Evolutionary conservation across 2,329 filamentous ascomycete genomes (phyloP).

Genomic region (Cladosporium colombiae): DNA sequence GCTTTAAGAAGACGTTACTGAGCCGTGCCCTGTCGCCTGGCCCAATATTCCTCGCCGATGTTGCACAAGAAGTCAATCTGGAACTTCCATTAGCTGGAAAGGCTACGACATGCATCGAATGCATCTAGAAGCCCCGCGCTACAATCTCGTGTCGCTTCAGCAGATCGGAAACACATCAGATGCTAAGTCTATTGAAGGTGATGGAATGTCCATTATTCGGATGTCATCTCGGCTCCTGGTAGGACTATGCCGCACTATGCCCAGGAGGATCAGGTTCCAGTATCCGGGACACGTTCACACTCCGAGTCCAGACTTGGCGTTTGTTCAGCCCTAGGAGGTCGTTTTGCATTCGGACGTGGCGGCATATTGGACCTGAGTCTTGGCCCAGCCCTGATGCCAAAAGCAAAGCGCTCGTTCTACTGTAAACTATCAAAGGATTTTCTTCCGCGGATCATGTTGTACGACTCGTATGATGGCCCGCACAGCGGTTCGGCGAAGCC

Average conservation of each 20-base stretch:
- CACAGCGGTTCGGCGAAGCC: not conserved
- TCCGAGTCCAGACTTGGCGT: not conserved
- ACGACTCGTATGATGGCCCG: not conserved
- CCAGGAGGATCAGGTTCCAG: not conserved
- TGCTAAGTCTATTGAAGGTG: not conserved
- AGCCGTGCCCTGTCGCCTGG: not conserved
- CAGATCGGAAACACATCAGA: not conserved
- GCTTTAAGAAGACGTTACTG: not conserved
- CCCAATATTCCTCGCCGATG: no score
- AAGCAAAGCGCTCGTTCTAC: not conserved
- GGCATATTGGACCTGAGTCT: not conserved
- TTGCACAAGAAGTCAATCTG: not conserved
- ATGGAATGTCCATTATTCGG: not conserved
- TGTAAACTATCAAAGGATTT: not conserved
- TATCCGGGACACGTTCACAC: not conserved
- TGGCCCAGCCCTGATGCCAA: not conserved
- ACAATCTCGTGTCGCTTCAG: not conserved
- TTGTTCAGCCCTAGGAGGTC: not conserved
- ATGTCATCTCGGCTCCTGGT: not conserved
- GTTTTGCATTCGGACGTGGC: not conserved
- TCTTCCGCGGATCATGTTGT: not conserved
- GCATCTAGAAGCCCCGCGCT: not conserved
- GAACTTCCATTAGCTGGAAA: not conserved
- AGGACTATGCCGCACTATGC: not conserved
- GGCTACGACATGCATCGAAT: not conserved